Evolutionary conservation across 768 basidiomycete genomes (phyloP).

Genomic region (Mycena alexandri): DNA sequence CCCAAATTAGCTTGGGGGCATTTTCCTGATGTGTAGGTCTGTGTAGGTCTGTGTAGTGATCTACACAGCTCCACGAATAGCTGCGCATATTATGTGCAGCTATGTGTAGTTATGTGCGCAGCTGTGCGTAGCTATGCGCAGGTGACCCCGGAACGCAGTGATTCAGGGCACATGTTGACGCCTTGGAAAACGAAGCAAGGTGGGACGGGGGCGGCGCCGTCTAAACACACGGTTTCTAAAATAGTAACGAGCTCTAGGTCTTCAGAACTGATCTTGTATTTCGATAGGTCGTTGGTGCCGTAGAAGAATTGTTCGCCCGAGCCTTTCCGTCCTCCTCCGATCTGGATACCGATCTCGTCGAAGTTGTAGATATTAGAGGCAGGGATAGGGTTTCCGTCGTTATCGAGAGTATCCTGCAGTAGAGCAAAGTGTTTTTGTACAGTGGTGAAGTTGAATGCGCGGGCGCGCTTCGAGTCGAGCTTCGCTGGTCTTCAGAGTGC

Average conservation of each 20-base stretch:
- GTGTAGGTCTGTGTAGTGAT: too few relatives aligned
- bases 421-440: conserved; percentile 40
- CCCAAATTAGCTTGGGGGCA: too few relatives aligned
- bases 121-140: too few relatives aligned
- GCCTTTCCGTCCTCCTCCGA: conserved; percentile 41
- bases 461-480: conserved; percentile 48
- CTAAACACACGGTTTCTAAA: not conserved
- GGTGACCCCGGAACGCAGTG: too few relatives aligned
- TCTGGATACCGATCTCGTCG: conserved; percentile 48
- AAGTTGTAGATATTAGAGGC: conserved; percentile 46
- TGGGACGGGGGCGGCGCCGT: conserved; percentile 6
- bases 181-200: conserved; percentile 27
- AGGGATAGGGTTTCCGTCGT: conserved; percentile 39
- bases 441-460: conserved; percentile 43
- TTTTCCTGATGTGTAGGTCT: too few relatives aligned
- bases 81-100: too few relatives aligned
- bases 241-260: conserved; percentile 29
- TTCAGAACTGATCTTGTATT: conserved; percentile 23
- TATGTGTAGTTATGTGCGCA: too few relatives aligned
- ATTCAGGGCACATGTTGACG: conserved; percentile 13
- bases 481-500: conserved; percentile 20
- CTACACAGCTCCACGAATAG: too few relatives aligned
- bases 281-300: not conserved
- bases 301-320: conserved; percentile 23
- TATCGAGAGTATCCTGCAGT: conserved; percentile 33